phyloP scores from a whole-genome alignment of 306 rosid species.

The Benincasa hispida region DNA sequence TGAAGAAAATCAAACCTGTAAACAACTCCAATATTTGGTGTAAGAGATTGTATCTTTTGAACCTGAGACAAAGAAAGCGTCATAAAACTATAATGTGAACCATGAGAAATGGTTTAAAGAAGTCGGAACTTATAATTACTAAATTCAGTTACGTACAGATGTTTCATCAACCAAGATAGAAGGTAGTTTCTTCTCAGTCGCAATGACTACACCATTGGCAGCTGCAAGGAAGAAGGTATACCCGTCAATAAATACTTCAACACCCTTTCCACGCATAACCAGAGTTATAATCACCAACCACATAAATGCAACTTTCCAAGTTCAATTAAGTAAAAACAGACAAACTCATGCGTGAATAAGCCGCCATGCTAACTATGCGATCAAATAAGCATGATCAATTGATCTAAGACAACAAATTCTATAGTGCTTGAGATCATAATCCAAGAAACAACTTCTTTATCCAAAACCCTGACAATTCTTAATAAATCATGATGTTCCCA shows the following conservation, averaged over 20 bases:
- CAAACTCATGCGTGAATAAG: too few species aligned
- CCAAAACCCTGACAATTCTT: background rate
- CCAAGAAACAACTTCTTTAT: background rate
- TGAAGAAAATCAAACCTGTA: constrained; percentile 48
- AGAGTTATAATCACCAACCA: background rate
- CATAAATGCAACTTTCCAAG: background rate
- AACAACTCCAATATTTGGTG: constrained; percentile 92
- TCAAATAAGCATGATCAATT: background rate
- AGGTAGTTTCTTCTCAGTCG: constrained; percentile 93
- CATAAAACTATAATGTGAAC: background rate
- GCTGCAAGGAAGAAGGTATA: constrained; percentile 32
- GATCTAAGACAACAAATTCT: background rate
- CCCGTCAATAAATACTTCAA: background rate
- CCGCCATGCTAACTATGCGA: background rate
- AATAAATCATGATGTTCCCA: background rate
- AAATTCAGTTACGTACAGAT: constrained; percentile 40
- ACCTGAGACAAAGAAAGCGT: constrained; percentile 41
- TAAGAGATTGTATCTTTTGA: constrained; percentile 70
- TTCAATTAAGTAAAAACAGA: background rate
- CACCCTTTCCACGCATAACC: background rate
- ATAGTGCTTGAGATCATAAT: background rate
- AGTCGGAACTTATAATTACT: background rate
- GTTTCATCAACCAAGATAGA: constrained; percentile 91
- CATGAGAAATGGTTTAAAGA: background rate
- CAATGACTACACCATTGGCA: constrained; percentile 93